Conservation (phyloP, 441 rosid genomes). For the Gossypium aridum region DNA sequence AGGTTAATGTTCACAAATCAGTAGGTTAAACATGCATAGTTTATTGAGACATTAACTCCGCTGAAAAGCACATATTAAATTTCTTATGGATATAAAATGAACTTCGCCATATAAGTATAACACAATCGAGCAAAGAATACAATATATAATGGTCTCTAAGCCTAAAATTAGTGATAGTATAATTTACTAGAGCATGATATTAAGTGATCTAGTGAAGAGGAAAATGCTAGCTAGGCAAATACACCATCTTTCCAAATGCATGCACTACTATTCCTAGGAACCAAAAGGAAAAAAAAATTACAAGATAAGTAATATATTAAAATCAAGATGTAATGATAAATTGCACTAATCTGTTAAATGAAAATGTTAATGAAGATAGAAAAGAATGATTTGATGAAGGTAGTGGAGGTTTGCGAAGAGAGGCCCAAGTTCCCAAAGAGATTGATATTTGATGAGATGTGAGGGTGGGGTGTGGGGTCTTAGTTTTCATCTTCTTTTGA, state of each 20-base stretch:
- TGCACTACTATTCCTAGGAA: background rate
- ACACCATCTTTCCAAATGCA: background rate
- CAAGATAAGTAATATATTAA: background rate
- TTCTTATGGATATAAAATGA: too few species aligned
- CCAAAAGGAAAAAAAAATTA: background rate
- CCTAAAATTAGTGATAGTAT: background rate
- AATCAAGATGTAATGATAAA: constrained; percentile 8
- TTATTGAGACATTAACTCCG: too few species aligned
- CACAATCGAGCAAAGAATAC: background rate
- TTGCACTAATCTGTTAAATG: constrained; percentile 8
- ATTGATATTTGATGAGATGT: constrained; percentile 46
- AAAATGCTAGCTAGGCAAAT: background rate
- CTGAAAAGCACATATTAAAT: too few species aligned
- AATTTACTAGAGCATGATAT: background rate
- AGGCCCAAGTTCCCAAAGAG: constrained; percentile 97
- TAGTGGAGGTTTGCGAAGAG: constrained; percentile 25
- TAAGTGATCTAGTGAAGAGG: background rate
- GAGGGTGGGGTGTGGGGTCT: constrained; percentile 11
- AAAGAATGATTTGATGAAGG: constrained; percentile 14
- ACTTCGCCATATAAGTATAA: too few species aligned
- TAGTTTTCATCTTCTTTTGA: constrained; percentile 31
- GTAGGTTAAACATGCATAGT: too few species aligned
- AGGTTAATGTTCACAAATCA: too few species aligned
- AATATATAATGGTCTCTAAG: background rate
- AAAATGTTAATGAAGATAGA: background rate